Conservation (phyloP, 352 stramenopile species). For the Phytopythium delawarense region DNA sequence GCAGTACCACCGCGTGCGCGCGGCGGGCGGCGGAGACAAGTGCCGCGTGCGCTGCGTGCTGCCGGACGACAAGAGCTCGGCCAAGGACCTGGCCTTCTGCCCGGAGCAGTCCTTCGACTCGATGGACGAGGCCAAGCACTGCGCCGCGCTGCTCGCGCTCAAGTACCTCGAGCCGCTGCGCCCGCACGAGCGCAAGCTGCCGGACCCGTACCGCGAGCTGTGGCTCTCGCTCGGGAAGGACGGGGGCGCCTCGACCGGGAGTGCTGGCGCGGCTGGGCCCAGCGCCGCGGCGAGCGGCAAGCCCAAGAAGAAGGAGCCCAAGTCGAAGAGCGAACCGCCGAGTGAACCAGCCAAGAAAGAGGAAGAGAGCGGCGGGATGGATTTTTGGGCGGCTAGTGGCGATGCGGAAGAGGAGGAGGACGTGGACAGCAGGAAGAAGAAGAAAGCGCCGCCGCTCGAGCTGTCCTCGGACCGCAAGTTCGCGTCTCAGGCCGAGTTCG, state of each 20-base stretch:
- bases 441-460: slow-evolving; percentile 19
- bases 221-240: slow-evolving; percentile 68
- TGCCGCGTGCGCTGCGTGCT: slow-evolving; percentile 81
- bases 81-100: slow-evolving; percentile 93
- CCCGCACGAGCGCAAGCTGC: slow-evolving; percentile 94
- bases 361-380: slow-evolving; percentile 17
- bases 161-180: slow-evolving; percentile 91
- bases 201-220: slow-evolving; percentile 94
- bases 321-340: background rate
- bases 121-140: slow-evolving; percentile 91
- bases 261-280: background rate
- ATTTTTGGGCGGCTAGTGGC: slow-evolving; percentile 39
- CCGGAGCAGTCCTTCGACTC: slow-evolving; percentile 80
- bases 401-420: slow-evolving; percentile 17
- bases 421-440: slow-evolving; percentile 9
- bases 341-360: slow-evolving; percentile 4
- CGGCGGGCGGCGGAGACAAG: slow-evolving; percentile 25
- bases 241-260: background rate
- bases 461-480: slow-evolving; percentile 76
- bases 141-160: slow-evolving; percentile 91
- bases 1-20: slow-evolving; percentile 55
- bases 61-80: slow-evolving; percentile 90
- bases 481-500: slow-evolving; percentile 66
- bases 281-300: slow-evolving; percentile 5
- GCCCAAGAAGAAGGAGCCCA: slow-evolving; percentile 13